Percentiles rank a stretch among this genome's conserved stretches.
These are phyloP conservation scores for Fusarium aywerte DNA, from an alignment of 2,329 filamentous ascomycete genomes.

Conservation along the genomic window DNA sequence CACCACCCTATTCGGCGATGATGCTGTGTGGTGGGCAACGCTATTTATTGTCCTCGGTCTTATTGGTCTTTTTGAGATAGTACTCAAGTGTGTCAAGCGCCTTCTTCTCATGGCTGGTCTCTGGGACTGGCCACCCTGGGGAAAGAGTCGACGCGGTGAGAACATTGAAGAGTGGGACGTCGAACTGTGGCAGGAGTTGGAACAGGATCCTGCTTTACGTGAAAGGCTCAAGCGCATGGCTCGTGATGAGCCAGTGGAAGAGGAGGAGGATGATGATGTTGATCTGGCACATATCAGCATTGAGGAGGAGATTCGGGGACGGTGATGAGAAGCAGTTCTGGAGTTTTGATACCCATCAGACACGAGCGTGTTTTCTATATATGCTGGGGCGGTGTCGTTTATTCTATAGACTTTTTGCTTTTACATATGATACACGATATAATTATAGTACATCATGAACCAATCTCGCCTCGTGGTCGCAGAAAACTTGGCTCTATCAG, in stretches of 20 bases:
- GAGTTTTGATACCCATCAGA: constrained; percentile 44
- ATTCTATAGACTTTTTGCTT: constrained; percentile 13
- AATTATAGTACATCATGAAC: neutral
- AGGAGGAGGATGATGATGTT: constrained; percentile 42
- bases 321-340: constrained; percentile 25
- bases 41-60: constrained; percentile 71
- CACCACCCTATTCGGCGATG: constrained; percentile 71
- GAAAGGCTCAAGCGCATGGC: constrained; percentile 57
- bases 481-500: too few relatives aligned
- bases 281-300: constrained; percentile 33
- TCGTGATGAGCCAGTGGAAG: constrained; percentile 48
- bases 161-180: constrained; percentile 63
- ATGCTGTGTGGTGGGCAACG: constrained; percentile 78
- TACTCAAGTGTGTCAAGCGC: constrained; percentile 62
- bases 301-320: constrained; percentile 28
- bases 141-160: constrained; percentile 48
- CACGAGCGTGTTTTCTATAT: constrained; percentile 18
- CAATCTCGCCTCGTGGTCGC: neutral
- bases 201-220: constrained; percentile 60
- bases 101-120: constrained; percentile 58
- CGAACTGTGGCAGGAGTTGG: constrained; percentile 68
- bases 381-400: constrained; percentile 5
- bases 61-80: constrained; percentile 73
- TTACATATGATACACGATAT: constrained; percentile 17
- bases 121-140: constrained; percentile 61